phyloP scores from a whole-genome alignment of 1,284 basidiomycete genomes.

The Boletus mariae region DNA sequence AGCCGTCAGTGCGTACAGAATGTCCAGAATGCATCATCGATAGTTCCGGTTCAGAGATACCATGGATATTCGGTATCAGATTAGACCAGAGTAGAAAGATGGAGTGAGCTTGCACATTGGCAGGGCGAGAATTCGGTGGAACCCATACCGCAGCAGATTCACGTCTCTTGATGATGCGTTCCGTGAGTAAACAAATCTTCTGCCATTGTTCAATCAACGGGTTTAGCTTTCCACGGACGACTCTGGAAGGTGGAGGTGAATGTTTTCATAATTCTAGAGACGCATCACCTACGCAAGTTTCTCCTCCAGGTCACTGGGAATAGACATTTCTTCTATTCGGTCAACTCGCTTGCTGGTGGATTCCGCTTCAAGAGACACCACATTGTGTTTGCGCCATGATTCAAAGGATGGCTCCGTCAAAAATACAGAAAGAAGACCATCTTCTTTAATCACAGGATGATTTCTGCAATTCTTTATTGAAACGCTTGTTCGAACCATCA shows the following conservation, averaged over 20 bases:
- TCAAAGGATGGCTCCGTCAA: conserved; percentile 80
- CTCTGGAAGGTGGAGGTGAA: conserved; percentile 39
- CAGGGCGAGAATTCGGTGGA: conserved; percentile 57
- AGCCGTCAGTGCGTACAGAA: conserved; percentile 24
- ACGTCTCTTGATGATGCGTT: conserved; percentile 81
- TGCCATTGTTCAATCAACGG: conserved; percentile 88
- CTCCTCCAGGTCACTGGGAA: conserved; percentile 87
- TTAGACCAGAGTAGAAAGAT: conserved; percentile 42
- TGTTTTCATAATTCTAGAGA: not conserved
- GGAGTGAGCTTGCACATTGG: conserved; percentile 66
- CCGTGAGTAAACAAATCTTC: conserved; percentile 78
- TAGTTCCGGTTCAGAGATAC: conserved; percentile 17
- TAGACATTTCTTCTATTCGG: conserved; percentile 83
- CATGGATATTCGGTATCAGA: conserved; percentile 26
- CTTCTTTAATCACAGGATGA: conserved; percentile 85
- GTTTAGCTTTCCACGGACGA: conserved; percentile 67
- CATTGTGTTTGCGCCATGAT: conserved; percentile 75
- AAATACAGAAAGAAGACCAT: conserved; percentile 80
- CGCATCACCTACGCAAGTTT: conserved; percentile 64
- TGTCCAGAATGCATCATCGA: conserved; percentile 25
- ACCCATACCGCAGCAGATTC: conserved; percentile 84
- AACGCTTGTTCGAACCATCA: not conserved
- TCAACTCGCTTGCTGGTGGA: conserved; percentile 78
- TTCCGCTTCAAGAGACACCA: conserved; percentile 82
- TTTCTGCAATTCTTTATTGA: conserved; percentile 49